Evolutionary conservation across 257 asterid genomes (phyloP), one percentile per base, ranked within the genome.

Genomic region (Paraleonurus japonicus): DNA sequence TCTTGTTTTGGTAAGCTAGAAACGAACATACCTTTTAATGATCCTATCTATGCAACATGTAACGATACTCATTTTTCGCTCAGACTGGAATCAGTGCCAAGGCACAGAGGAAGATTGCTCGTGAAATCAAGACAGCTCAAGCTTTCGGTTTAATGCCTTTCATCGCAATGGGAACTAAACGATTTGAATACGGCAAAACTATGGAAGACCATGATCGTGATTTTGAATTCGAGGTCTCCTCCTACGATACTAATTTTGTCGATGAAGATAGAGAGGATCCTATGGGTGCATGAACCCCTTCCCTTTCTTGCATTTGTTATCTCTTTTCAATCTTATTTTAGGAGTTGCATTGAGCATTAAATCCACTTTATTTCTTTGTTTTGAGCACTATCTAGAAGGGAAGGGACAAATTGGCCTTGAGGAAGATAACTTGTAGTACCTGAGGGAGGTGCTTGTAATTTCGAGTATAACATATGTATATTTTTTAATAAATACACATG

Each of bases 91-190:
- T 85, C 33, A 80, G 89, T 20, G 89, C 85, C 62, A 82, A 85
- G 79, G 87, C 89, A 26, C 89, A 85, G 75, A 78, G 85, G 75
- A 85, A 85, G 79, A 63, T 85, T 62, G 89, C 87, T 4, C 89
- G 89, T 57, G 98, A 87, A 85, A 93, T 93, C 82, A 90, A 93
- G 85, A 93, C 99, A 60, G 98, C 98, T 33, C 87, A 98, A 23
- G 92, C 96, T 57, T 94, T 94, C 59, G 96, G 99, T 59, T 86
- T 95, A 63, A 79, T 95, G 93, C 99, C 99, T 2, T 95, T 95
- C 86, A 92, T 97, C 67, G 82, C 95, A 28, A 92, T n/a, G n/a
- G n/a, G n/a, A n/a, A n/a, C n/a, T n/a, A n/a, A n/a, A n/a, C n/a
- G n/a, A n/a, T n/a, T n/a, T n/a, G n/a, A n/a, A n/a, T n/a, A n/a